phyloP scores from a whole-genome alignment of 2,329 filamentous ascomycete genomes.

The Fusarium kyushuense region DNA sequence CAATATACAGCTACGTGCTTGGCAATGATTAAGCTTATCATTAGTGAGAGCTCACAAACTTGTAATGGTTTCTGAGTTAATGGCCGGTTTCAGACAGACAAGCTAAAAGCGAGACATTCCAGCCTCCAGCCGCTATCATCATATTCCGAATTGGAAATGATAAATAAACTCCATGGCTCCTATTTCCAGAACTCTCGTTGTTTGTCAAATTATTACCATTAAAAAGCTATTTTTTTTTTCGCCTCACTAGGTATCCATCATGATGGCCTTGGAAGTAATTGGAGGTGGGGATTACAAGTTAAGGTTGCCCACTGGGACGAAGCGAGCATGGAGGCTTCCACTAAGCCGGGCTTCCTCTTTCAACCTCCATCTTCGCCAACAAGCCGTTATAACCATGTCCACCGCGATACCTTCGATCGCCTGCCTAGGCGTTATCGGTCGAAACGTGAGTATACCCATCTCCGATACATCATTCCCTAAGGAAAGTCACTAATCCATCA shows the following conservation, averaged over 20 bases:
- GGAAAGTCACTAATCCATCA: not conserved
- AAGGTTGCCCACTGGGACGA: conserved; percentile 28
- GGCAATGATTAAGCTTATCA: not conserved
- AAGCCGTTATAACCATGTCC: conserved; percentile 60
- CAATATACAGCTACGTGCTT: not conserved
- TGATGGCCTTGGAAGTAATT: conserved; percentile 22
- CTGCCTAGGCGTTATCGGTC: conserved; percentile 93
- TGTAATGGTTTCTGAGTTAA: conserved; percentile 27
- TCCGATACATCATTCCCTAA: not conserved
- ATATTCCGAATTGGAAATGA: not conserved
- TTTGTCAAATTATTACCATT: not conserved
- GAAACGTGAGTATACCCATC: conserved; percentile 73
- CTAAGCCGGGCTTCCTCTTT: conserved; percentile 35
- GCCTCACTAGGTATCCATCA: conserved; percentile 7
- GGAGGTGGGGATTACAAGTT: conserved; percentile 34
- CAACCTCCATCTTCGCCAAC: conserved; percentile 32
- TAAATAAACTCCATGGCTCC: conserved; percentile 2
- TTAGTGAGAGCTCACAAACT: not conserved
- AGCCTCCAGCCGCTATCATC: conserved; percentile 30
- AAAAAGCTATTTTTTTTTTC: not conserved
- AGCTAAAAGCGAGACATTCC: conserved; percentile 41
- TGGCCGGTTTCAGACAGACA: conserved; percentile 38
- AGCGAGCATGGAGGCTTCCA: conserved; percentile 39
- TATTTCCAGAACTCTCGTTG: not conserved
- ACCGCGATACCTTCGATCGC: conserved; percentile 82